phyloP scores from a whole-genome alignment of 78 protist genomes.

The Dictyostelium firmibasis region DNA sequence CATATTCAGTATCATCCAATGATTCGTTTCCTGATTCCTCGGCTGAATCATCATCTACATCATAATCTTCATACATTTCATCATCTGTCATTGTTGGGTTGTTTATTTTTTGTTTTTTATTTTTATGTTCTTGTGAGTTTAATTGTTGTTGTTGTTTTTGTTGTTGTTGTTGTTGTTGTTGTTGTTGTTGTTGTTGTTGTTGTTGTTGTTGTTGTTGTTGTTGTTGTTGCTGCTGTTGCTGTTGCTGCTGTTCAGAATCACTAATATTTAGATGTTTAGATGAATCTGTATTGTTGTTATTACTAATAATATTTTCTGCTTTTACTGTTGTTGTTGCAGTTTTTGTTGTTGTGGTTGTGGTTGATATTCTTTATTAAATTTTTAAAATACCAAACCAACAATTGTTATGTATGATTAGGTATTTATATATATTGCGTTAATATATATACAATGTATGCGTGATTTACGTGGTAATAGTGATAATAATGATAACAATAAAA shows the following conservation, averaged over 20 bases:
- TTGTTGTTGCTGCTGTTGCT: background rate
- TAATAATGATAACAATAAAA: too few relatives aligned
- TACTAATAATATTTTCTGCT: background rate
- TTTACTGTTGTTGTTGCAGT: background rate
- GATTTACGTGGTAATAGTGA: too few relatives aligned
- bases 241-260: background rate
- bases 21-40: conserved; percentile 64
- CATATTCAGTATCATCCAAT: conserved; percentile 41
- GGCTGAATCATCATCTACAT: conserved; percentile 69
- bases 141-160: background rate
- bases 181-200: too few relatives aligned
- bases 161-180: background rate
- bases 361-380: background rate
- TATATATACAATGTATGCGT: too few relatives aligned
- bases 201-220: background rate
- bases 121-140: background rate
- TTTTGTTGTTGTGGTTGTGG: background rate
- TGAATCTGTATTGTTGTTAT: background rate
- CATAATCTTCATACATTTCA: conserved; percentile 59
- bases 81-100: conserved; percentile 35
- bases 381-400: background rate
- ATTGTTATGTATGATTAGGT: background rate
- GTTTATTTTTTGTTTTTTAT: background rate
- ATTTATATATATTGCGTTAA: background rate
- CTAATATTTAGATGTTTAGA: background rate